Evolutionary conservation across 2,329 filamentous ascomycete species (phyloP), one percentile per base, ranked within the genome.

Genomic region (Exserohilum turcica): DNA sequence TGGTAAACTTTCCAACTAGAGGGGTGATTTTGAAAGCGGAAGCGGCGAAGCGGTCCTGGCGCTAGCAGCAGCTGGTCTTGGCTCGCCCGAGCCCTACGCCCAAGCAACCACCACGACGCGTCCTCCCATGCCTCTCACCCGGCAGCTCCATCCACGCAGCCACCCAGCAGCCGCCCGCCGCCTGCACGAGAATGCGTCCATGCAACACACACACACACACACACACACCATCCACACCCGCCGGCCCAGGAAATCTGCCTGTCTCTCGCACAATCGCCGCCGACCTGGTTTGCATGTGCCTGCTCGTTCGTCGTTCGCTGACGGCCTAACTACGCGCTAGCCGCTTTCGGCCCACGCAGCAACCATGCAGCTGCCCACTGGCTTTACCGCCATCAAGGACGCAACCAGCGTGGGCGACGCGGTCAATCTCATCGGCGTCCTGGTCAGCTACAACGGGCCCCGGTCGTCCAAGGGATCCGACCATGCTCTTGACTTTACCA

Each of bases 371-470:
- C 47, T 61, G 59, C 65, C 64, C n/a, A 55, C 52, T 13, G 73
- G 74, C 32, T 84, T 84, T 61, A 68, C 74, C 5, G 72, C 75
- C 36, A 73, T 84, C 60, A 66, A 74, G 57, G 69, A 85, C 24
- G 52, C 50, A 36, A 53, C 19, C 16, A 67, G 71, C 19, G 49
- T 72, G 10, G 59, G 7, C 13, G 61, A 21, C 67, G 24, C 50
- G 5, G 77, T 86, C 58, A 87, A 79, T 73, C 75, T 94, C 35
- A 81, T 91, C 44, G 92, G 91, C 1, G 74, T 93, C 4, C 83
- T 93, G 3, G 83, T 84, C 45, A 89, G 93, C 62, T 81, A 80
- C 43, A 80, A 84, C n/a, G 52, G 43, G 51, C 73, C 79, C 0
- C 82, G 85, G 0, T 50, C 69, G 9, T 85, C 85, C 1, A 76